phyloP scores from a whole-genome alignment of 225 moss, liverwort and hornwort species.

The Neckera pumila region DNA sequence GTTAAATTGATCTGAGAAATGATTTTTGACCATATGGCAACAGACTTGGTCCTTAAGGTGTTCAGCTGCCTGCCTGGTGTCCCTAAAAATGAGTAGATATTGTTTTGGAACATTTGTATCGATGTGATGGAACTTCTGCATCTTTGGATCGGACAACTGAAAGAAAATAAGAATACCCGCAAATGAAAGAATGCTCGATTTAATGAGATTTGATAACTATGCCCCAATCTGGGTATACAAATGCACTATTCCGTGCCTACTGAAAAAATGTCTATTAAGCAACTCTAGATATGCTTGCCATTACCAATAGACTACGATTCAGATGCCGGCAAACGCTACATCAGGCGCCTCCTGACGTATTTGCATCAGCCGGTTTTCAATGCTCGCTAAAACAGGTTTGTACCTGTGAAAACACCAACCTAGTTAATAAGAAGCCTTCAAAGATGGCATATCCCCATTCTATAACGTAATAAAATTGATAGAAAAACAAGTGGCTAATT shows the following conservation, averaged over 20 bases:
- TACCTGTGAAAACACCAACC: conserved; percentile 35
- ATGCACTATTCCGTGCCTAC: not conserved
- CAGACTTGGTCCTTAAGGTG: not conserved
- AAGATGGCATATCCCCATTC: not conserved
- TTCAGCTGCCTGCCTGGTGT: too few relatives aligned
- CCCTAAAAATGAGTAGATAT: not conserved
- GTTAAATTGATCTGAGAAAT: not conserved
- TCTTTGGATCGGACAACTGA: not conserved
- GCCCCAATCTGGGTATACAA: not conserved
- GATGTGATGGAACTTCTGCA: not conserved
- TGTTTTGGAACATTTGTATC: not conserved
- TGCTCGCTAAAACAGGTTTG: conserved; percentile 70
- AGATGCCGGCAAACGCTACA: conserved; percentile 1
- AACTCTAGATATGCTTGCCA: not conserved
- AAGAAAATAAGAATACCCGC: not conserved
- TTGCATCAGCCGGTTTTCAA: conserved; percentile 72
- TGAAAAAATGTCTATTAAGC: not conserved
- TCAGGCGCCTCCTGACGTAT: conserved; percentile 61
- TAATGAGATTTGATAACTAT: not conserved
- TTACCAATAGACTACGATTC: not conserved
- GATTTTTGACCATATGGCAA: too few relatives aligned
- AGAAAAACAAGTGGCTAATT: not conserved
- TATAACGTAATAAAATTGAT: not conserved
- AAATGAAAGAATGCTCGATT: not conserved
- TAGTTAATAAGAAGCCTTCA: not conserved